Conservation (phyloP, 78 protist species). For the Pelomyxa schiedti region DNA sequence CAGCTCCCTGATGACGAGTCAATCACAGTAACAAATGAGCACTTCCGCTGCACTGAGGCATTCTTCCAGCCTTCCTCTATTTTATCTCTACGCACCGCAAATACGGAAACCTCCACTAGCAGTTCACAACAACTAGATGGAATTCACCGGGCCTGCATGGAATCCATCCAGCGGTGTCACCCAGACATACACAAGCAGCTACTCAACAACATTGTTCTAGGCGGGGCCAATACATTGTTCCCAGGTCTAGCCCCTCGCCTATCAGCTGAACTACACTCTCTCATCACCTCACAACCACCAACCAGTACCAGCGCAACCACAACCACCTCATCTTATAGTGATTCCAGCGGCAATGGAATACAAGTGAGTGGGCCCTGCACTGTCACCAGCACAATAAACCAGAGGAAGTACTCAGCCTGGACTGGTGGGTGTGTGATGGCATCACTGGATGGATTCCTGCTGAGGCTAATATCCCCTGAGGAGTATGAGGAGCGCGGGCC, state of each 20-base stretch:
- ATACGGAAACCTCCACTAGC: too few species aligned
- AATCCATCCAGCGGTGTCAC: conserved; percentile 32
- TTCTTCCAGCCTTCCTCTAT: conserved; percentile 80
- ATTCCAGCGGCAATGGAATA: too few species aligned
- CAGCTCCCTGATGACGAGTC: conserved; percentile 81
- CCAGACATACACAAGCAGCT: conserved; percentile 38
- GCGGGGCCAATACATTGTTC: conserved; percentile 73
- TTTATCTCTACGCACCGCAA: conserved; percentile 75
- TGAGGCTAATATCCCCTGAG: too few species aligned
- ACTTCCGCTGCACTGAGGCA: conserved; percentile 81
- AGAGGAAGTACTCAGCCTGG: conserved; percentile 58
- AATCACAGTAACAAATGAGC: conserved; percentile 70
- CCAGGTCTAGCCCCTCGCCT: conserved; percentile 34
- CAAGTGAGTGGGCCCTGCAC: conserved; percentile 18
- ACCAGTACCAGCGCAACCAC: too few species aligned
- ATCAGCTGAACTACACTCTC: conserved; percentile 13
- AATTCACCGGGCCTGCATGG: neutral
- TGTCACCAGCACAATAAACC: conserved; percentile 54
- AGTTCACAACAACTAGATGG: too few species aligned
- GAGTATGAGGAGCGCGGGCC: too few species aligned
- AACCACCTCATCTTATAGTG: too few species aligned
- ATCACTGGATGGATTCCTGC: conserved; percentile 43
- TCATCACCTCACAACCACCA: conserved; percentile 12
- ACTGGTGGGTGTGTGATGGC: conserved; percentile 73
- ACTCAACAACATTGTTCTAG: conserved; percentile 46